phyloP scores from a whole-genome alignment of 1,139 yeast species.

The Nakaseomyces sp. region DNA sequence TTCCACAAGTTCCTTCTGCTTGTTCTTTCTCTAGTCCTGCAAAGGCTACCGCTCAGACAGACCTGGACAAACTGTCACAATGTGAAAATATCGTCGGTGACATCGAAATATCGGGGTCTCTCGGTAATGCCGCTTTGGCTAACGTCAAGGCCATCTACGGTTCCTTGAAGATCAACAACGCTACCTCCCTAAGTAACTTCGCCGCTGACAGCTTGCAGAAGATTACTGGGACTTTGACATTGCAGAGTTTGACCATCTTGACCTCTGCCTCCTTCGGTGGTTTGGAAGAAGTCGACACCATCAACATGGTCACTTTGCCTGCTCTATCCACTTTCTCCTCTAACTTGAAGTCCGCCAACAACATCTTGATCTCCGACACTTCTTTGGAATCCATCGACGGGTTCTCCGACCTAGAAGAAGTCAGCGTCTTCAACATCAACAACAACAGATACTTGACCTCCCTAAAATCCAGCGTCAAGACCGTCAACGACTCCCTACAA shows the following conservation, averaged over 20 bases:
- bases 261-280: slow-evolving; percentile 64
- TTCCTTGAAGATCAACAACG: slow-evolving; percentile 56
- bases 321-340: slow-evolving; percentile 65
- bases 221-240: slow-evolving; percentile 60
- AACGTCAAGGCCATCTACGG: slow-evolving; percentile 68
- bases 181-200: slow-evolving; percentile 52
- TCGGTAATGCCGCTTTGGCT: slow-evolving; percentile 50
- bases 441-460: slow-evolving; percentile 68
- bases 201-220: slow-evolving; percentile 71
- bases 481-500: slow-evolving; percentile 65
- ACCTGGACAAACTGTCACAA: slow-evolving; percentile 60
- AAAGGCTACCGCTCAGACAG: slow-evolving; percentile 70
- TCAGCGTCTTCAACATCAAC: slow-evolving; percentile 76
- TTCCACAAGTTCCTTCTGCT: slow-evolving; percentile 31
- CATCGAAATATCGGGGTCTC: slow-evolving; percentile 54
- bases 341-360: slow-evolving; percentile 64
- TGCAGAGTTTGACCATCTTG: slow-evolving; percentile 61
- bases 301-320: slow-evolving; percentile 76
- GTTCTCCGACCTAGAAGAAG: slow-evolving; percentile 56
- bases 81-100: slow-evolving; percentile 82
- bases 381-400: slow-evolving; percentile 71
- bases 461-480: slow-evolving; percentile 61
- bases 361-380: slow-evolving; percentile 78
- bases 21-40: slow-evolving; percentile 42
- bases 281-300: slow-evolving; percentile 71